phyloP scores from a whole-genome alignment of 75 land plant species.

The Gnetum montanum region DNA sequence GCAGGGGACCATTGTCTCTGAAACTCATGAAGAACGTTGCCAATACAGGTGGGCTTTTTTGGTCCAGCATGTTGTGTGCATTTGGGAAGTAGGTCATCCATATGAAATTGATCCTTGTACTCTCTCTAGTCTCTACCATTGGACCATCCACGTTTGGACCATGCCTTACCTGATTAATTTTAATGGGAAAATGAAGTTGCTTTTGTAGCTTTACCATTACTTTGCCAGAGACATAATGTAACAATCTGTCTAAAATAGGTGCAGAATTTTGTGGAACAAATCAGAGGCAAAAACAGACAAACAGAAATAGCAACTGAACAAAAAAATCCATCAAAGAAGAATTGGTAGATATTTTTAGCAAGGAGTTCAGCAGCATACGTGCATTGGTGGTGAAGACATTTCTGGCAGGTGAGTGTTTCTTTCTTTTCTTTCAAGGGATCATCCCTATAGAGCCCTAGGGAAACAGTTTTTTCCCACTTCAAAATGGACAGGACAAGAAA shows the following conservation, averaged over 20 bases:
- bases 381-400: constrained; percentile 6
- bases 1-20: too few relatives aligned
- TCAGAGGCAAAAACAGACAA: too few relatives aligned
- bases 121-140: constrained; percentile 52
- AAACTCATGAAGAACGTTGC: constrained; percentile 90
- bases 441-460: constrained; percentile 61
- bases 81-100: constrained; percentile 80
- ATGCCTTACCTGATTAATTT: too few relatives aligned
- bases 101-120: constrained; percentile 47
- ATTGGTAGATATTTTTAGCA: too few relatives aligned
- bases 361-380: neutral
- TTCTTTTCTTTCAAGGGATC: too few relatives aligned
- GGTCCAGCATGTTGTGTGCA: constrained; percentile 63
- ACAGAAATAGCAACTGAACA: too few relatives aligned
- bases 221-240: too few relatives aligned
- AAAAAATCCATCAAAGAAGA: too few relatives aligned
- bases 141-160: constrained; percentile 23
- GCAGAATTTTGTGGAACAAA: too few relatives aligned
- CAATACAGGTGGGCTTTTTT: constrained; percentile 57
- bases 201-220: too few relatives aligned
- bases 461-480: constrained; percentile 59
- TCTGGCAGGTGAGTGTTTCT: constrained; percentile 4
- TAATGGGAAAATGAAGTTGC: too few relatives aligned
- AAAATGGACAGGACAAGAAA: constrained; percentile 52
- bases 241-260: too few relatives aligned